Evolutionary conservation across 805 yeast genomes (phyloP).

Genomic region (Limtongia smithiae): DNA sequence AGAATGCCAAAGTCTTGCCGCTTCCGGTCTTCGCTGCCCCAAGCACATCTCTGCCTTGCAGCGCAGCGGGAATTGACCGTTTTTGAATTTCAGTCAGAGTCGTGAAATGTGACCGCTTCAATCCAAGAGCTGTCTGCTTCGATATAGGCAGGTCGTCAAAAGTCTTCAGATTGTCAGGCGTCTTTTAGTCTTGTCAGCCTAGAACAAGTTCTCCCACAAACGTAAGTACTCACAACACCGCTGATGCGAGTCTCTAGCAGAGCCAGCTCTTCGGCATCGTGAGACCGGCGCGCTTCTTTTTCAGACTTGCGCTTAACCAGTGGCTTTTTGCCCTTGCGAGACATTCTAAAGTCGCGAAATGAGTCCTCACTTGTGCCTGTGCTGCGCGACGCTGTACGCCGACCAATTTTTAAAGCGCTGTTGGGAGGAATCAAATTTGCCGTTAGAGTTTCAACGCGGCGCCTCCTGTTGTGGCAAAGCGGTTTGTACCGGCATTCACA

Average conservation of each 20-base stretch:
- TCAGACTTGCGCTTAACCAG: conserved; percentile 4
- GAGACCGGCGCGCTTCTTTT: conserved; percentile 10
- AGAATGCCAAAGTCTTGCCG: conserved; percentile 84
- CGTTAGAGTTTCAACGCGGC: too few relatives aligned
- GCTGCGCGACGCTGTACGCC: too few relatives aligned
- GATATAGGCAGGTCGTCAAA: conserved; percentile 31
- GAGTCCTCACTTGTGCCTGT: too few relatives aligned
- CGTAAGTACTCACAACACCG: too few relatives aligned
- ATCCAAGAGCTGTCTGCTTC: conserved; percentile 22
- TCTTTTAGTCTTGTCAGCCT: conserved; percentile 9
- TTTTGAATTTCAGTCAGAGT: conserved; percentile 83
- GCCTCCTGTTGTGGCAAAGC: too few relatives aligned
- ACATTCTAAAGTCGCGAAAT: too few relatives aligned
- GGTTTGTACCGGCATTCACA: too few relatives aligned
- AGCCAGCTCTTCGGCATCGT: conserved; percentile 9
- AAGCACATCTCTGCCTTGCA: conserved; percentile 74
- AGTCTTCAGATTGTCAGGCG: conserved; percentile 1
- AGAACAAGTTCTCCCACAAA: too few relatives aligned
- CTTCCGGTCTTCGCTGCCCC: conserved; percentile 91
- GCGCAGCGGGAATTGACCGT: conserved; percentile 67
- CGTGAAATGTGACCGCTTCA: conserved; percentile 73
- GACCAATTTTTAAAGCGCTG: too few relatives aligned
- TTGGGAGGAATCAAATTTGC: too few relatives aligned
- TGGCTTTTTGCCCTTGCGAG: not conserved
- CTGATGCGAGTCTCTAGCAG: conserved; percentile 11